Base-by-base conservation (phyloP, 345 rosid genomes). In the Salix purpurea region DNA sequence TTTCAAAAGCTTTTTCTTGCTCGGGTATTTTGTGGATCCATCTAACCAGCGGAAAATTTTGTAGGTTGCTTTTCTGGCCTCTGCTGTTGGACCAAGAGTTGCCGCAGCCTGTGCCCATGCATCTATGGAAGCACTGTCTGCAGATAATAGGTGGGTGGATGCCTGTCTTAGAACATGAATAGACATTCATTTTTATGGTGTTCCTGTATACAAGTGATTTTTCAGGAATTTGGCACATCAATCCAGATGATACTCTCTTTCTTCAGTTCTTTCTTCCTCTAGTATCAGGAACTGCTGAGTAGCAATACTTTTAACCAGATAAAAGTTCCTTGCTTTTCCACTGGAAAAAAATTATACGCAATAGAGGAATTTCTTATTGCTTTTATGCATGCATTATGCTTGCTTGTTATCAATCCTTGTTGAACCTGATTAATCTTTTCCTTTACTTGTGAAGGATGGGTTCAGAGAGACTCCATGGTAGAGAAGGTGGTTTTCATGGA, bases 101-200 rank as follows among this genome's bases (percentile, higher is more conserved):
- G 98, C 99, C 73, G 98, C 99, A 15, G 96, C 97, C 66, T 92
- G 98, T 90, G 98, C 99, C 48, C 98, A 96, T 85, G 94, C 97
- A 81, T 89, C 99, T 70, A 89, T 96, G 77, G 90, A 90, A 39
- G 87, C 88, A 76, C 81, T 96, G 82, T 89, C 94, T 12, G 89
- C 86, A 74, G 96, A 91, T 81, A 83, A 85, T 54, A 91, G 92
- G 99, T 95, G 67, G 76, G 90, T 89, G 65, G 65, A 37, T 60
- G 39, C 81, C 37, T 69, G 42, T 75, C 24, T 30, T 7, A 7
- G 24, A 19, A 32, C 66, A 70, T 61, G 44, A 12, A 15, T 44
- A 7, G 39, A 24, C 37, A 9, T 58, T n/a, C 14, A n/a, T 3
- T 23, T 23, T 23, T 58, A 23, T 9, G 12, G 28, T 24, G 28